These are phyloP conservation scores for Raffaelea ambrosiae DNA, from an alignment of 2,329 filamentous ascomycete genomes.

Conservation along the genomic window DNA sequence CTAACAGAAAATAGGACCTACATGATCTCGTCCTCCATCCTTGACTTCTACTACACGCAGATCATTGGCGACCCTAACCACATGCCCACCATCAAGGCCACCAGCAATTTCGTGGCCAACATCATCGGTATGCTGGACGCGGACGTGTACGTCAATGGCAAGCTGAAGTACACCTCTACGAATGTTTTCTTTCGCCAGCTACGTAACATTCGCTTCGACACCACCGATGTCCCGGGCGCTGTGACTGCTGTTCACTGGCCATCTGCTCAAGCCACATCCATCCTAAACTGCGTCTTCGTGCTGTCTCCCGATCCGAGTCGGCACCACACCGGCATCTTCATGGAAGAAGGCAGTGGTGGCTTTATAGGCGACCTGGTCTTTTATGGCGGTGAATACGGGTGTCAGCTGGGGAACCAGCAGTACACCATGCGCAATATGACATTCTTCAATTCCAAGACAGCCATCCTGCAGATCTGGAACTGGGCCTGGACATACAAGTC, in stretches of 20 bases:
- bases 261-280: constrained; percentile 53
- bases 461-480: constrained; percentile 65
- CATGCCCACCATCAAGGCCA: constrained; percentile 19
- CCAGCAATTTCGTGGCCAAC: constrained; percentile 31
- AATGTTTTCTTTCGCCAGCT: constrained; percentile 37
- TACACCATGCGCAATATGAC: constrained; percentile 62
- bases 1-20: no score
- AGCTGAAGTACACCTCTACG: constrained; percentile 41
- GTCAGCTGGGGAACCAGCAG: constrained; percentile 55
- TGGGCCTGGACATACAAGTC: constrained; percentile 71
- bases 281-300: constrained; percentile 50
- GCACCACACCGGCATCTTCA: constrained; percentile 49
- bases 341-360: constrained; percentile 57
- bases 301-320: constrained; percentile 37
- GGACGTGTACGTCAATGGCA: constrained; percentile 32
- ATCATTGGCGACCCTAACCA: constrained; percentile 13
- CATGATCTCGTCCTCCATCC: constrained; percentile 14
- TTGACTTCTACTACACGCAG: constrained; percentile 17
- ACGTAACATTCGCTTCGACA: constrained; percentile 16
- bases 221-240: constrained; percentile 11
- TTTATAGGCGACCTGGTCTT: constrained; percentile 63
- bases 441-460: constrained; percentile 56
- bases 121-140: constrained; percentile 39
- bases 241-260: constrained; percentile 51
- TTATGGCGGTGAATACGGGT: constrained; percentile 57